Evolutionary conservation across 2,329 filamentous ascomycete genomes (phyloP), one percentile per base, ranked within the genome.

Genomic region (Cladophialophora exuberans): DNA sequence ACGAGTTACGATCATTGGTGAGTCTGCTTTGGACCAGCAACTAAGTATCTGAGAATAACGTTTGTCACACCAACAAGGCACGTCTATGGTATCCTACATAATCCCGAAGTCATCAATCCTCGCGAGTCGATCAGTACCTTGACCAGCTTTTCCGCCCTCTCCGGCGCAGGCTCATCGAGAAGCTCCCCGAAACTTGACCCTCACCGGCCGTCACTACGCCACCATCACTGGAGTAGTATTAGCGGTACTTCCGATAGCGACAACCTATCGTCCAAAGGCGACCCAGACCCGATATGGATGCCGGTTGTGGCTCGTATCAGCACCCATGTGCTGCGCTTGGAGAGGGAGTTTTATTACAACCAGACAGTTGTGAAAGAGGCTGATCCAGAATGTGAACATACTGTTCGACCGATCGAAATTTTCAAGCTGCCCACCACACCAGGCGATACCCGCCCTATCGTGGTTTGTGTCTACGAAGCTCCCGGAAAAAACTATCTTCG

Each of bases 1-100:
- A 74, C 82, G 46, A 90, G 86, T 65, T 97, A 96, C 73, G 90
- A 95, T 70, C 91, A 92, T 76, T 97, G 92, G 90, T 64, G 45
- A 52, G 60, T 54, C 5, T 4, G 10, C 18, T 4, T 6, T 15
- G 3, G 3, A 2, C 17, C 2, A 3, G 15, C 35, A 13, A 11
- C 23, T 15, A 26, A n/a, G 25, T 38, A 31, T 30, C 53, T 56
- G 31, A 52, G 13, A 11, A 33, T n/a, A n/a, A n/a, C n/a, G n/a
- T n/a, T 26, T 28, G 33, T 38, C 17, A 25, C 30, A 30, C 22
- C 52, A 15, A 26, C 26, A 36, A 64, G 62, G 64, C 85, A 89
- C 70, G 80, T 88, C 64, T 82, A 79, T 61, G 88, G 86, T 50
- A 67, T 75, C 42, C 69, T 85, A 74, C 64, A 85, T 81, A 65